These are phyloP conservation scores for Geotrichum bryndzae DNA, from an alignment of 1,139 yeast genomes.

Conservation along the genomic window DNA sequence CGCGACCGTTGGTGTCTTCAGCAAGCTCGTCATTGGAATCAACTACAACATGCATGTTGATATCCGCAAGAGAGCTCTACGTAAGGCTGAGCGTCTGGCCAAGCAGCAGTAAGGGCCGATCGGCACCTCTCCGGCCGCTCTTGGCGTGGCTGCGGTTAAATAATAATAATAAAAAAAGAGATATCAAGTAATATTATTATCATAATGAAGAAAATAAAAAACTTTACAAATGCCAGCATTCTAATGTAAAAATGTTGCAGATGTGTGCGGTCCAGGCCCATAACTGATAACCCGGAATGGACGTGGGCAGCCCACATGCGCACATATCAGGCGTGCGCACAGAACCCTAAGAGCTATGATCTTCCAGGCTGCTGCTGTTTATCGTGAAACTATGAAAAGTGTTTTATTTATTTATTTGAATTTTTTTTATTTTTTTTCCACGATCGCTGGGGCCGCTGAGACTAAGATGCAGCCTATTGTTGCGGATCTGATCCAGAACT, in stretches of 20 bases:
- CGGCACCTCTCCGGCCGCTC: neutral
- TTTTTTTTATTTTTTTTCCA: neutral
- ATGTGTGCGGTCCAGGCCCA: neutral
- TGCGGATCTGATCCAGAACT: neutral
- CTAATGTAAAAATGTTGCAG: neutral
- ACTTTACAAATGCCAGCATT: neutral
- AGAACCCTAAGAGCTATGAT: neutral
- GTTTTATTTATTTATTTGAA: neutral
- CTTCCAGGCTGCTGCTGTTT: neutral
- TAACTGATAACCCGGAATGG: neutral
- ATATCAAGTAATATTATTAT: neutral
- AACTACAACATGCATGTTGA: slow-evolving; percentile 73
- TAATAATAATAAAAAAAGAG: neutral
- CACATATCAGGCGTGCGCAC: neutral
- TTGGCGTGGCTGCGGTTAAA: neutral
- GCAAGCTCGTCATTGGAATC: slow-evolving; percentile 58
- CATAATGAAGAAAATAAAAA: neutral
- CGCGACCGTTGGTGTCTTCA: slow-evolving; percentile 73
- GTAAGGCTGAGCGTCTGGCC: slow-evolving; percentile 50
- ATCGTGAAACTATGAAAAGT: neutral
- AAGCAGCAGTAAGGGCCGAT: slow-evolving; percentile 12
- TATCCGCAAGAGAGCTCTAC: slow-evolving; percentile 76
- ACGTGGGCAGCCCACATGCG: neutral
- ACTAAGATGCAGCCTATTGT: neutral
- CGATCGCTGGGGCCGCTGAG: neutral